Conservation (phyloP, 2,329 filamentous ascomycete genomes). For the Fusarium bulbicola region DNA sequence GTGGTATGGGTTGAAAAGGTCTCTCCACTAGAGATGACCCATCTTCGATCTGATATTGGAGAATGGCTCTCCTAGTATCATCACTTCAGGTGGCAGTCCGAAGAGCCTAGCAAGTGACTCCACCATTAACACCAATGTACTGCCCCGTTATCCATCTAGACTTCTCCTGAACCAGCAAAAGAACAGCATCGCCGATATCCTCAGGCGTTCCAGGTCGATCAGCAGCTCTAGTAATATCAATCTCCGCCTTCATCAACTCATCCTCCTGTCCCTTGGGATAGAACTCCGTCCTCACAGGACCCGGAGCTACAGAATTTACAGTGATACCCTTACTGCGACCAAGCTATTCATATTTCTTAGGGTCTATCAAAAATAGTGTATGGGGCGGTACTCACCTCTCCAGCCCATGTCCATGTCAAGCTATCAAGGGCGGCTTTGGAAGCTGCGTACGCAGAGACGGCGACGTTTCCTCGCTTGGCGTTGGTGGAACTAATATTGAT, state of each 20-base stretch:
- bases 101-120: not conserved
- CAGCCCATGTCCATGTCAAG: constrained; percentile 47
- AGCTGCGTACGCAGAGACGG: constrained; percentile 30
- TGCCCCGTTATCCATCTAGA: constrained; percentile 29
- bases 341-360: constrained; percentile 27
- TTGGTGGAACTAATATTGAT: constrained; percentile 39
- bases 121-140: constrained; percentile 11
- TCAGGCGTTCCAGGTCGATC: constrained; percentile 47
- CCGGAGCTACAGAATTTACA: constrained; percentile 54
- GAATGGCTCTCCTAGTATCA: not conserved
- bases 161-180: constrained; percentile 19
- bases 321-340: constrained; percentile 52
- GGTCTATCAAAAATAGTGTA: not conserved
- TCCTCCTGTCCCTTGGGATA: constrained; percentile 22
- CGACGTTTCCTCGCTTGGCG: constrained; percentile 24
- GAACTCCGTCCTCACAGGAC: constrained; percentile 50
- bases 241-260: constrained; percentile 32
- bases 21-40: constrained; percentile 14
- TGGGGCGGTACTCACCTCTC: constrained; percentile 38
- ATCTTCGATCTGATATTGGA: constrained; percentile 10
- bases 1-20: constrained; percentile 21
- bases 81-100: too few relatives aligned
- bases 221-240: constrained; percentile 44
- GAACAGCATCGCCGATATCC: constrained; percentile 53
- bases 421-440: constrained; percentile 49